phyloP scores from a whole-genome alignment of 2,329 filamentous ascomycete genomes.

The Aspergillus japonicus region DNA sequence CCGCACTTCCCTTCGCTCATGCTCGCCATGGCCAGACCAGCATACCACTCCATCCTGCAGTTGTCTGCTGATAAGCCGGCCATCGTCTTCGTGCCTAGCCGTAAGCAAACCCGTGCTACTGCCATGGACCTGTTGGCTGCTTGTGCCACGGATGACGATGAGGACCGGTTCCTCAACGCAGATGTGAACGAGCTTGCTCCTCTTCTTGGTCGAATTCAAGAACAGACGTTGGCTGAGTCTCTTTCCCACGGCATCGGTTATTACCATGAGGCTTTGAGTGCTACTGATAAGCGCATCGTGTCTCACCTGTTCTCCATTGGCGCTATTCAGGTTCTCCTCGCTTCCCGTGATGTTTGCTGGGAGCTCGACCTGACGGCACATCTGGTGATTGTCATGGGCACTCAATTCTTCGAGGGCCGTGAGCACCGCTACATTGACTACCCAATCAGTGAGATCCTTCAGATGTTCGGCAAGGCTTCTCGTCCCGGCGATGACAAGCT shows the following conservation, averaged over 20 bases:
- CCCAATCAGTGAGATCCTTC: conserved; percentile 85
- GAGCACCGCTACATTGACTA: conserved; percentile 98
- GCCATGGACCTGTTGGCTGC: conserved; percentile 85
- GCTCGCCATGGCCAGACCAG: conserved; percentile 96
- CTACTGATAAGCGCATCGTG: conserved; percentile 88
- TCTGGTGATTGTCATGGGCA: conserved; percentile 93
- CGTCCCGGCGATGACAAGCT: conserved; percentile 74
- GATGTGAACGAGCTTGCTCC: conserved; percentile 78
- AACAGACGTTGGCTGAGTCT: conserved; percentile 82
- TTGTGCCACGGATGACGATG: conserved; percentile 82
- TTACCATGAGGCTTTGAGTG: conserved; percentile 89
- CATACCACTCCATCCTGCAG: conserved; percentile 83
- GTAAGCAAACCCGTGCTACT: conserved; percentile 88
- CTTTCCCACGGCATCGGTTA: conserved; percentile 94
- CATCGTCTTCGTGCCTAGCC: conserved; percentile 85
- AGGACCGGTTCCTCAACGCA: conserved; percentile 89
- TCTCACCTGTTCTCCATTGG: conserved; percentile 87
- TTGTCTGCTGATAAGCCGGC: conserved; percentile 86
- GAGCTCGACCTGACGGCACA: conserved; percentile 86
- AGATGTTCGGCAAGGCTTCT: conserved; percentile 96
- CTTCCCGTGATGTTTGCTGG: conserved; percentile 91
- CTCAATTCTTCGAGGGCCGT: conserved; percentile 93
- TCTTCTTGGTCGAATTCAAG: conserved; percentile 77
- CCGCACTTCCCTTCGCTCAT: conserved; percentile 97
- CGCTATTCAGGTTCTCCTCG: conserved; percentile 80